Conservation (phyloP, 257 asterid genomes). For the Capsicum rhomboideum region DNA sequence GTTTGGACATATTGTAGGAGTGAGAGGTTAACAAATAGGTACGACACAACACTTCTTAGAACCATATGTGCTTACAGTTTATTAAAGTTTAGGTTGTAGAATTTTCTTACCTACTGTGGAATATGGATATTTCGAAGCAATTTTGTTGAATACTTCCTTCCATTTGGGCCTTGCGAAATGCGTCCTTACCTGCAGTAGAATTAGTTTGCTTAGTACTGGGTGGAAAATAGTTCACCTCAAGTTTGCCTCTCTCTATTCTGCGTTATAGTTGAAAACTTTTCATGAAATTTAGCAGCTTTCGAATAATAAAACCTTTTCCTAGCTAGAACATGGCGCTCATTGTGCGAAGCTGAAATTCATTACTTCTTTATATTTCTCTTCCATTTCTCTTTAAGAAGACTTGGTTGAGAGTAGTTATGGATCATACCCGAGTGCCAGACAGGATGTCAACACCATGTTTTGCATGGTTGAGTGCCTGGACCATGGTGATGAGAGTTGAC, state of each 20-base stretch:
- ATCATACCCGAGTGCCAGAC: slow-evolving; percentile 81
- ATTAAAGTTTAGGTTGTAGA: background rate
- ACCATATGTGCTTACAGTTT: background rate
- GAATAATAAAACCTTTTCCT: background rate
- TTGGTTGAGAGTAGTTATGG: background rate
- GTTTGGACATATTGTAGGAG: background rate
- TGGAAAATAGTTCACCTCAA: background rate
- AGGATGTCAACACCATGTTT: slow-evolving; percentile 93
- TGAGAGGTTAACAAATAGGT: background rate
- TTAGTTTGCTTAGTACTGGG: background rate
- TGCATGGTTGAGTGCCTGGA: slow-evolving; percentile 93
- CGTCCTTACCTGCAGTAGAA: slow-evolving; percentile 57
- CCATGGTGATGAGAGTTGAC: slow-evolving; percentile 92
- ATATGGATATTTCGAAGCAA: slow-evolving; percentile 73
- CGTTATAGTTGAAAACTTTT: background rate
- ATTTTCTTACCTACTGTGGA: slow-evolving; percentile 61
- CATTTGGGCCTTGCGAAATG: slow-evolving; percentile 43
- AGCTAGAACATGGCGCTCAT: background rate
- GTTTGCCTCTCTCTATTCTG: background rate
- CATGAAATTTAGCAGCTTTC: background rate
- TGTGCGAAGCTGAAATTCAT: background rate
- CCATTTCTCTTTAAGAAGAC: background rate
- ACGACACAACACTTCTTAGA: background rate
- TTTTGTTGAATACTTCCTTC: slow-evolving; percentile 74
- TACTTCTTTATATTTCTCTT: background rate